Percentiles rank a stretch among this genome's conserved stretches.
Evolutionary conservation across 495 filamentous ascomycete genomes (phyloP).

Genomic region (Bathelium albidoporum): DNA sequence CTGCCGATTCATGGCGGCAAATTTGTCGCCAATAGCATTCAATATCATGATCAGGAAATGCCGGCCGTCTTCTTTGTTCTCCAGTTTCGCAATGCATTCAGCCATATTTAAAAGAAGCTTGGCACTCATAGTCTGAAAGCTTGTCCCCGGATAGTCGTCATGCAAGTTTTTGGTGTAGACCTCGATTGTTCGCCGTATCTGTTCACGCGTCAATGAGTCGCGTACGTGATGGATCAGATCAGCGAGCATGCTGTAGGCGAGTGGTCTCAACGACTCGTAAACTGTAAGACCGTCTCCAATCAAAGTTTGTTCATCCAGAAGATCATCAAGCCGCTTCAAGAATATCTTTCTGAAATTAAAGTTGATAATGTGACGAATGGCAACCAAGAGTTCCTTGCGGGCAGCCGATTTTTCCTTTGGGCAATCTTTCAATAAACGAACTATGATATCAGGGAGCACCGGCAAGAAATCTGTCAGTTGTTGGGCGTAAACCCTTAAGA

Average conservation of each 20-base stretch:
- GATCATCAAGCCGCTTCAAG: slow-evolving; percentile 84
- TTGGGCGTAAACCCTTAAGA: slow-evolving; percentile 77
- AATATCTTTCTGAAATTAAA: slow-evolving; percentile 98
- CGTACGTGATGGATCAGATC: slow-evolving; percentile 97
- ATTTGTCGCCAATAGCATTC: slow-evolving; percentile 95
- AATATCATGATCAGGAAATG: slow-evolving; percentile 96
- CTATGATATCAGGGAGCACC: slow-evolving; percentile 78
- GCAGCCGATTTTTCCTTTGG: slow-evolving; percentile 88
- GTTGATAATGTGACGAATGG: slow-evolving; percentile 97
- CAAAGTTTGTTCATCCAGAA: slow-evolving; percentile 83
- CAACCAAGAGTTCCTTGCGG: slow-evolving; percentile 89
- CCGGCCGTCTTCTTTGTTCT: slow-evolving; percentile 82
- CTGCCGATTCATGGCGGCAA: slow-evolving; percentile 94
- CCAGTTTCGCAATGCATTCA: slow-evolving; percentile 85
- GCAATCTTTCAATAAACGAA: slow-evolving; percentile 85
- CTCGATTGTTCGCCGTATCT: slow-evolving; percentile 89
- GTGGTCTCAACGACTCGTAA: slow-evolving; percentile 88
- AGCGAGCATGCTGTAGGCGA: slow-evolving; percentile 97
- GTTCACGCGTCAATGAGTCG: slow-evolving; percentile 67
- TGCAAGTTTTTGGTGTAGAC: slow-evolving; percentile 96
- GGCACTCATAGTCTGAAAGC: slow-evolving; percentile 99
- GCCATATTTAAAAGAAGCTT: slow-evolving; percentile 96
- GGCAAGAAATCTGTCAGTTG: slow-evolving; percentile 85
- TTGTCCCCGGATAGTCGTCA: slow-evolving; percentile 92
- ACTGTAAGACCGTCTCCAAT: slow-evolving; percentile 95